Conservation (phyloP, 1,139 yeast genomes). For the Pichia sp. region DNA sequence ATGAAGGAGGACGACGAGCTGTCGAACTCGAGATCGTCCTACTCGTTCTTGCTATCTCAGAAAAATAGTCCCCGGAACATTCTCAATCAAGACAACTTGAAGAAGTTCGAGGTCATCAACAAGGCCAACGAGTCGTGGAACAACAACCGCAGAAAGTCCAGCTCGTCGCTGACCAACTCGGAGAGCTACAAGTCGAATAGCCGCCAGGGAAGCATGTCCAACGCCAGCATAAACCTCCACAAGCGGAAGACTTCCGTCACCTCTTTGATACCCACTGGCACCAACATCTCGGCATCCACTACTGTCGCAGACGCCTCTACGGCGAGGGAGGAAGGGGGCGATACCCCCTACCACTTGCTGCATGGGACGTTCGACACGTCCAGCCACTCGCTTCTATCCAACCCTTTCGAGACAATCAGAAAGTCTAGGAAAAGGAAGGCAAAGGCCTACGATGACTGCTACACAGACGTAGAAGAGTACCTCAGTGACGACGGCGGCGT, state of each 20-base stretch:
- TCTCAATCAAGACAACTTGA: conserved; percentile 26
- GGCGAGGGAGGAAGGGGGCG: no score
- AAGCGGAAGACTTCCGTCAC: conserved; percentile 7
- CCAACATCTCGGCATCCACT: conserved; percentile 4
- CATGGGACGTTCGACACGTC: background rate
- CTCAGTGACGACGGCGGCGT: conserved; percentile 14
- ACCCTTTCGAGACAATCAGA: conserved; percentile 7
- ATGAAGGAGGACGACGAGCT: conserved; percentile 29
- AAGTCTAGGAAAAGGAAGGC: conserved; percentile 13
- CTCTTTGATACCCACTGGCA: conserved; percentile 9
- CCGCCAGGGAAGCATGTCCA: conserved; percentile 13
- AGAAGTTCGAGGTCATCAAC: conserved; percentile 31
- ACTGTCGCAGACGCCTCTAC: no score
- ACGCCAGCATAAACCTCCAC: background rate
- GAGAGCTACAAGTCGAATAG: conserved; percentile 13
- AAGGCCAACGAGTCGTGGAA: conserved; percentile 34
- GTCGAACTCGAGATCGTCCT: conserved; percentile 5
- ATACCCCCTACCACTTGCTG: no score
- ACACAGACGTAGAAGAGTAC: conserved; percentile 18
- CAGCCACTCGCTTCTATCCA: background rate
- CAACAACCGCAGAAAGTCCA: conserved; percentile 22
- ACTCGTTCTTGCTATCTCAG: conserved; percentile 8
- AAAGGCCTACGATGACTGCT: conserved; percentile 10
- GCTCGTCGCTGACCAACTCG: conserved; percentile 15
- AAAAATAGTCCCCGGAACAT: conserved; percentile 10